A percentile compares a stretch with the other conserved stretches of the same genome.
These are phyloP conservation scores for Aschersonia sp. DNA, from an alignment of 2,329 filamentous ascomycete genomes.

Conservation along the genomic window DNA sequence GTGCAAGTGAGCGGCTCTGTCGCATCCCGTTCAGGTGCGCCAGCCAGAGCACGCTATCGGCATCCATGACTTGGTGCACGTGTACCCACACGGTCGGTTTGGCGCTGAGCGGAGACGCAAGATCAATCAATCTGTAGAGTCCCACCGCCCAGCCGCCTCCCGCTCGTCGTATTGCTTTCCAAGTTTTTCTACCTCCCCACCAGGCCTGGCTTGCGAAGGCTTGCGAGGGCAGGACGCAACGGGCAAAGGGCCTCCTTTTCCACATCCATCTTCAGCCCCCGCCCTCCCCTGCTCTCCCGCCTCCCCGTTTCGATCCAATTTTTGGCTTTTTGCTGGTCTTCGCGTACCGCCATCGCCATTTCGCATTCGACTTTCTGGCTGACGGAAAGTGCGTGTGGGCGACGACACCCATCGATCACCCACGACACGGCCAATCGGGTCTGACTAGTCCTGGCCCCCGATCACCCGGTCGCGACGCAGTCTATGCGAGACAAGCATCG, in stretches of 20 bases:
- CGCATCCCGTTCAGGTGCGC: too few species aligned
- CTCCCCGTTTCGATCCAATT: neutral
- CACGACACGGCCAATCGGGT: neutral
- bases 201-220: neutral
- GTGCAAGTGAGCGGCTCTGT: too few species aligned
- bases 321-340: neutral
- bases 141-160: constrained; percentile 1
- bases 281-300: neutral
- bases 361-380: neutral
- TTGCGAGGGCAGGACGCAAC: neutral
- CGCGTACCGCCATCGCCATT: neutral
- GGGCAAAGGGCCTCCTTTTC: neutral
- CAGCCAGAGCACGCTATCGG: too few species aligned
- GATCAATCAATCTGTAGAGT: neutral
- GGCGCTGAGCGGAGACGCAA: too few species aligned
- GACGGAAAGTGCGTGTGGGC: neutral
- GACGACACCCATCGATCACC: too few species aligned
- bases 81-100: too few species aligned
- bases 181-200: neutral
- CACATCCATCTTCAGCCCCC: neutral
- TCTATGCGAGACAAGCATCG: neutral
- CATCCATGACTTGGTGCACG: too few species aligned
- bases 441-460: neutral
- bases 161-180: constrained; percentile 1
- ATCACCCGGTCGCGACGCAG: neutral